These are phyloP conservation scores for Globisporangium barbulae DNA, from an alignment of 352 stramenopile species.

Conservation along the genomic window DNA sequence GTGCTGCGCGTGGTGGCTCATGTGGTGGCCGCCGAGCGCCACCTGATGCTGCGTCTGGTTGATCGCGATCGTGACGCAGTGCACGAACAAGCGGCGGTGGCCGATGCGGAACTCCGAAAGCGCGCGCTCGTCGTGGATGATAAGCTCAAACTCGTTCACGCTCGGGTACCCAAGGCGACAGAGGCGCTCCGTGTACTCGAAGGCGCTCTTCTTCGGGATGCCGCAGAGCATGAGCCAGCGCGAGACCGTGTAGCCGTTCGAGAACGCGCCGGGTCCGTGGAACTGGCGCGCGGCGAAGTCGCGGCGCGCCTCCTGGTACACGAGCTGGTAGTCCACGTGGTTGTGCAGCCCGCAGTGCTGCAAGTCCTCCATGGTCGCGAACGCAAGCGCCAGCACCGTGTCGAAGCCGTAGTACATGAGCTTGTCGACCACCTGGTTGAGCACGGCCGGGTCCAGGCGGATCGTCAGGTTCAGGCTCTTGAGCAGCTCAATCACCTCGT, in stretches of 20 bases:
- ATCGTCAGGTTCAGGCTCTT: conserved; percentile 43
- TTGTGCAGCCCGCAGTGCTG: conserved; percentile 37
- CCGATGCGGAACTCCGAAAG: conserved; percentile 40
- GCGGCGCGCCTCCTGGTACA: conserved; percentile 43
- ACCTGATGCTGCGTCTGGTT: conserved; percentile 10
- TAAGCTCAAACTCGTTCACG: conserved; percentile 55
- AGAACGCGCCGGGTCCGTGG: conserved; percentile 33
- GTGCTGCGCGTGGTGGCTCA: conserved; percentile 13
- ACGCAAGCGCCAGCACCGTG: conserved; percentile 48
- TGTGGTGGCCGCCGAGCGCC: conserved; percentile 4
- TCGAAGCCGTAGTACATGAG: conserved; percentile 62
- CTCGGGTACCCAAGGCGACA: conserved; percentile 55
- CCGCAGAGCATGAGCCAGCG: conserved; percentile 57
- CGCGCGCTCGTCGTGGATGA: conserved; percentile 48
- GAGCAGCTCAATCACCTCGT: conserved; percentile 50
- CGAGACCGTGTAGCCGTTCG: conserved; percentile 45
- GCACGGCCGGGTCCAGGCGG: conserved; percentile 24
- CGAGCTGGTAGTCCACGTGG: conserved; percentile 36
- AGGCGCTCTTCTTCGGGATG: conserved; percentile 40
- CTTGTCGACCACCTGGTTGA: conserved; percentile 30
- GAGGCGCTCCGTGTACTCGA: conserved; percentile 56
- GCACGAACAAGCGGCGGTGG: conserved; percentile 40
- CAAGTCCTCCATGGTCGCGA: conserved; percentile 45
- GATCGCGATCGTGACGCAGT: conserved; percentile 36
- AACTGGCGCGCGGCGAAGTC: conserved; percentile 41